Conservation (phyloP, 257 asterid species). For the Jacaranda copaia region DNA sequence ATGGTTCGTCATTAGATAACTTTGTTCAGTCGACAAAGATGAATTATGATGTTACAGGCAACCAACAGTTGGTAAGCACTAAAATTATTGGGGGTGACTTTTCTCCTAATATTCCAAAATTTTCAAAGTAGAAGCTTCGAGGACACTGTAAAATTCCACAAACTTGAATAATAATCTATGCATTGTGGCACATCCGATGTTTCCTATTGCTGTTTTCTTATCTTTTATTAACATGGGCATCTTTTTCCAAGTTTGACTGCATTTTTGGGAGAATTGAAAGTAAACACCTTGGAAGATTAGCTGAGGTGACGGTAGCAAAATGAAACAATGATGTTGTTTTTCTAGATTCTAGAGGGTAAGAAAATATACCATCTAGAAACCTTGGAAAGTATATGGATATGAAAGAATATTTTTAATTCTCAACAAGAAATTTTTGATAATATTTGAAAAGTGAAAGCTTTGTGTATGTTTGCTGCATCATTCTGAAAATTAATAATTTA, state of each 20-base stretch:
- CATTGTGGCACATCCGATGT: background rate
- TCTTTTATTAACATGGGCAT: background rate
- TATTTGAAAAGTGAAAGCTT: too few species aligned
- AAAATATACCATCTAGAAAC: background rate
- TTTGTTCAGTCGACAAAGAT: background rate
- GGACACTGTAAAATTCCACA: background rate
- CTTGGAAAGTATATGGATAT: too few species aligned
- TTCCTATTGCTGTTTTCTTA: background rate
- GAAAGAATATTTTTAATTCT: too few species aligned
- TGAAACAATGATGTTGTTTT: background rate
- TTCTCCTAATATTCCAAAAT: background rate
- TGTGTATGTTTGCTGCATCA: too few species aligned
- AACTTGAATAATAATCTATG: background rate
- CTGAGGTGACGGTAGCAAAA: background rate
- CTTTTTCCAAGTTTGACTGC: background rate
- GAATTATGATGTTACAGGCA: background rate
- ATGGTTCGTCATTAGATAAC: background rate
- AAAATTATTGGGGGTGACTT: constrained; percentile 8
- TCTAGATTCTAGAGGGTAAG: background rate
- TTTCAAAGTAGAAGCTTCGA: constrained; percentile 5
- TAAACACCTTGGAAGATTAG: background rate
- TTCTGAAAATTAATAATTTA: too few species aligned
- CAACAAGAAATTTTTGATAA: too few species aligned
- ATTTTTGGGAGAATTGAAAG: background rate
- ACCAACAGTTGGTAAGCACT: background rate